Percentiles rank a stretch among this genome's conserved stretches.
These are phyloP conservation scores for Hypholoma fasciculare DNA, from an alignment of 768 basidiomycete genomes.

Conservation along the genomic window DNA sequence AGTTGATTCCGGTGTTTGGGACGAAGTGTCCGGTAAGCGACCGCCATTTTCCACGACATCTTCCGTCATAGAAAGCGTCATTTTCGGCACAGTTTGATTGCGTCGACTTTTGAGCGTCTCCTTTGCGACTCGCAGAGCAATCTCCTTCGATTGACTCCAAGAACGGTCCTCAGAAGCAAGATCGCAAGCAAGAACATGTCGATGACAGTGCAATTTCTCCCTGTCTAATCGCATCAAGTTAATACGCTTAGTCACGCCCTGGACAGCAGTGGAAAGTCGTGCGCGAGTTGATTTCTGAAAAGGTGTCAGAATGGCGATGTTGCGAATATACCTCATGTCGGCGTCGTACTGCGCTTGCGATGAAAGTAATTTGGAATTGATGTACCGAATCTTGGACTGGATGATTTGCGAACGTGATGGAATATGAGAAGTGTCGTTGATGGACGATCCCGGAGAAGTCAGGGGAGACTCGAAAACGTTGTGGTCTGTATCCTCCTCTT, in stretches of 20 bases:
- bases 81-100: conserved; percentile 33
- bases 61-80: conserved; percentile 37
- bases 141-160: conserved; percentile 63
- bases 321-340: conserved; percentile 73
- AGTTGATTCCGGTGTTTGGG: conserved; percentile 45
- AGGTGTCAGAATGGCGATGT: conserved; percentile 83
- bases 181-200: conserved; percentile 72
- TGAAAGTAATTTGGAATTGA: conserved; percentile 58
- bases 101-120: conserved; percentile 55
- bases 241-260: conserved; percentile 63
- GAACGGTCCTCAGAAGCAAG: conserved; percentile 69
- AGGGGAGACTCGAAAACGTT: conserved; percentile 12
- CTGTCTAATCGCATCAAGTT: conserved; percentile 71
- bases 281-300: conserved; percentile 86
- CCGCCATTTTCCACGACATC: conserved; percentile 10
- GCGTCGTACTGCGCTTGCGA: conserved; percentile 61
- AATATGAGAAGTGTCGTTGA: conserved; percentile 30
- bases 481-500: conserved; percentile 4
- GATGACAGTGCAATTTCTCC: conserved; percentile 72
- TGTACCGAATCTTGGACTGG: conserved; percentile 58
- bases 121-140: conserved; percentile 75
- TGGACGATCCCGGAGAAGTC: conserved; percentile 18
- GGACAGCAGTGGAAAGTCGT: conserved; percentile 61
- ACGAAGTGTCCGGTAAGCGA: conserved; percentile 19
- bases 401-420: conserved; percentile 60